Evolutionary conservation across 2,329 filamentous ascomycete species (phyloP).

Genomic region (Onygenales sp.): DNA sequence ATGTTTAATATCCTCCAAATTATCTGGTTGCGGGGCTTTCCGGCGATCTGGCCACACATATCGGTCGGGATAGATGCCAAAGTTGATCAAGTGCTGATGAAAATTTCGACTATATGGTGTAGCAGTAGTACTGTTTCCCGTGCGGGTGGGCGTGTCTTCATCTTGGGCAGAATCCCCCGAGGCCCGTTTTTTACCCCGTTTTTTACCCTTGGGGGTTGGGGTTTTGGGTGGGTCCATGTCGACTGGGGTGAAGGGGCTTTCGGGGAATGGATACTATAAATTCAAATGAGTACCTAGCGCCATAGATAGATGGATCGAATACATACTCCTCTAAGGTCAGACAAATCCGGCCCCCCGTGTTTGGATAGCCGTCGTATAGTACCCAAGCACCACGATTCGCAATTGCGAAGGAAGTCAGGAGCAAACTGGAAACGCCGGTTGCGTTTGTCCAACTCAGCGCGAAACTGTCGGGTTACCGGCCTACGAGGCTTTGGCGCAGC

Average conservation of each 20-base stretch:
- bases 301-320: neutral
- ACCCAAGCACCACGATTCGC: neutral
- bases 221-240: neutral
- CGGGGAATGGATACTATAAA: neutral
- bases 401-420: conserved; percentile 1
- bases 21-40: conserved; percentile 18
- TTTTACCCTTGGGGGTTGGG: too few species aligned
- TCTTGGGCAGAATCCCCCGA: neutral
- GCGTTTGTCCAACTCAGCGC: neutral
- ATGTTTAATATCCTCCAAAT: conserved; percentile 22
- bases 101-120: too few species aligned
- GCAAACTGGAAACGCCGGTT: neutral
- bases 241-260: neutral
- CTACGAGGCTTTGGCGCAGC: too few species aligned
- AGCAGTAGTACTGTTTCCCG: neutral
- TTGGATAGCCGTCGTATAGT: conserved; percentile 7
- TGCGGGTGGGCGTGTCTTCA: neutral
- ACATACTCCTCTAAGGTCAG: conserved; percentile 11
- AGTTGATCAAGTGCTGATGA: too few species aligned
- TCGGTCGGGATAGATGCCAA: conserved; percentile 8
- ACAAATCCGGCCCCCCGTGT: conserved; percentile 6
- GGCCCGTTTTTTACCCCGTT: conserved; percentile 2
- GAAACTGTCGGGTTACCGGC: too few species aligned
- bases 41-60: conserved; percentile 17
- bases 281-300: neutral